Base-by-base conservation (phyloP, 2,329 filamentous ascomycete species). In the Escovopsis sp. region DNA sequence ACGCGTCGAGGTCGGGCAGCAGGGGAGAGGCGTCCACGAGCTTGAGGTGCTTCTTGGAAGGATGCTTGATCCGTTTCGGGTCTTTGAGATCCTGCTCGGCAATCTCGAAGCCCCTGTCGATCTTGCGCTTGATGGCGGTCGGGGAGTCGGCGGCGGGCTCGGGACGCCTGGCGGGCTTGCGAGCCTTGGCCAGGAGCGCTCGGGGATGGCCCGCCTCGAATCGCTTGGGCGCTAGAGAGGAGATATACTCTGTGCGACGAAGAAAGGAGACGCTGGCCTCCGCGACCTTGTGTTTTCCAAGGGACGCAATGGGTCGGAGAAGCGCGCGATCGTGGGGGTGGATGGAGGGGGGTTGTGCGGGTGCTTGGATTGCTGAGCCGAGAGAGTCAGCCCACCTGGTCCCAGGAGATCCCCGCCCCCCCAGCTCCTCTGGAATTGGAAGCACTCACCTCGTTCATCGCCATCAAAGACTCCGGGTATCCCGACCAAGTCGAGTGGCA, bases 401-500 rank as follows among this genome's bases (percentile, higher is more conserved):
- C 27, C 27, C 27, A 11, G 11, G 11, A 11, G 27, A 30, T 9
- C 3, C 3, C 27, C 5, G 27, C 2, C 8, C 8, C 7, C 8
- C 27, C 11, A 9, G 7, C 11, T 30, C 27, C 8, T 30, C 11
- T 30, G 5, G 3, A 8, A 3, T 9, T 14, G 32, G 33, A 3
- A 1, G 14, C 31, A 51, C 56, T 59, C 71, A 95, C 88, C 86
- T 64, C 82, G 82, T 68, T 96, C 89, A 59, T 96, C 87, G 44
- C 88, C 89, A 54, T 96, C 81, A 56, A 96, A 95, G 43, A 96
- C 80, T 27, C 88, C 87, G 7, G 89, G 89, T 66, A 96, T 85
- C 54, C 91, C 91, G 44, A 96, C 83, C 51, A 98, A 66, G 59
- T 96, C 89, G 57, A 98, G 78, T 45, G 88, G 87, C 91, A 98